A percentile compares a stretch with the other conserved stretches of the same genome.
These are phyloP conservation scores for Barnettozyma sucrosica DNA, from an alignment of 805 yeast species.

Conservation along the genomic window DNA sequence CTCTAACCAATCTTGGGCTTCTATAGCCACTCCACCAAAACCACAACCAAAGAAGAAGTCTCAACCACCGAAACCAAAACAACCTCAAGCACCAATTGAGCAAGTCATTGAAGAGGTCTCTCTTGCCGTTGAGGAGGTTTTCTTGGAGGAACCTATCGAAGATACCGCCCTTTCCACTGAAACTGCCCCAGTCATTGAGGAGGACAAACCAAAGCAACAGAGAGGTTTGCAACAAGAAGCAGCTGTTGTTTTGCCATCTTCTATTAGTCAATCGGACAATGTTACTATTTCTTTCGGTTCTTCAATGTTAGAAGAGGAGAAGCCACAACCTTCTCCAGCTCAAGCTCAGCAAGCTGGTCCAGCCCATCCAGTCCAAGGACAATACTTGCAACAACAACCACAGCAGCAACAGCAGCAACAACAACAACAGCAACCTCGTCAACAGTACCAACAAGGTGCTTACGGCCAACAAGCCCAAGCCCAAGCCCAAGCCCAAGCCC, in stretches of 20 bases:
- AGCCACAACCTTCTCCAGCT: conserved; percentile 15
- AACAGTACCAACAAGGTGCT: conserved; percentile 11
- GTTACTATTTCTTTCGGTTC: conserved; percentile 63
- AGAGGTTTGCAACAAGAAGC: conserved; percentile 36
- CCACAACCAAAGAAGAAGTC: conserved; percentile 23
- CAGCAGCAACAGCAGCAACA: conserved; percentile 12
- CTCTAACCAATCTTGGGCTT: conserved; percentile 55
- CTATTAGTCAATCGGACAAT: conserved; percentile 28
- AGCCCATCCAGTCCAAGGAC: background rate
- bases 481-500: conserved; percentile 18
- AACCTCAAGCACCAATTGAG: conserved; percentile 23
- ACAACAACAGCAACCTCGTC: conserved; percentile 18
- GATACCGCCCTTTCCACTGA: conserved; percentile 2
- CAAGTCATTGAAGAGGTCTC: conserved; percentile 12
- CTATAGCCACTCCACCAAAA: conserved; percentile 52
- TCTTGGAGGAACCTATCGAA: conserved; percentile 7
- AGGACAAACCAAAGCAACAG: conserved; percentile 27
- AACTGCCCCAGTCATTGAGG: conserved; percentile 20
- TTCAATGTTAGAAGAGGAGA: conserved; percentile 36
- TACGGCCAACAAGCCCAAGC: conserved; percentile 8
- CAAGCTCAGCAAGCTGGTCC: conserved; percentile 14
- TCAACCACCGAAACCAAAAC: conserved; percentile 21
- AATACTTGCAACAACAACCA: conserved; percentile 1
- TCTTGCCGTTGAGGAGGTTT: conserved; percentile 10
- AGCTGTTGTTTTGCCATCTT: conserved; percentile 49